Conservation (phyloP, 176 grass and related monocot species). For the Raddia distichophylla region DNA sequence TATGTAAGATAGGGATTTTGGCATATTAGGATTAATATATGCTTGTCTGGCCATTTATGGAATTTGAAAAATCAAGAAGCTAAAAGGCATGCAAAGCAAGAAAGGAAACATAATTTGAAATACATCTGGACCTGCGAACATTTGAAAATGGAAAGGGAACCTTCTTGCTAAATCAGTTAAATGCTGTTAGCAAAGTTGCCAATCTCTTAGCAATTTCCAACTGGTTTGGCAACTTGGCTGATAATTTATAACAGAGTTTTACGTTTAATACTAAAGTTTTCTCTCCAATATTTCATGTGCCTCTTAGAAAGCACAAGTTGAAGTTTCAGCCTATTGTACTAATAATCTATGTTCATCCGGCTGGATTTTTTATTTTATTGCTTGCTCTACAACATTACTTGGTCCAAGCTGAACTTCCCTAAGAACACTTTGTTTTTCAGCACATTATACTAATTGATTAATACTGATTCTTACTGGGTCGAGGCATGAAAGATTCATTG, state of each 20-base stretch:
- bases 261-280: background rate
- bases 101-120: background rate
- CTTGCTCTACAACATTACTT: conserved; percentile 11
- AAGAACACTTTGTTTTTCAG: background rate
- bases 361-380: background rate
- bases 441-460: background rate
- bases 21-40: conserved; percentile 1
- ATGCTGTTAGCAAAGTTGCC: background rate
- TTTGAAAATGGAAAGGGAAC: background rate
- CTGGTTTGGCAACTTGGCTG: background rate
- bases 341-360: background rate
- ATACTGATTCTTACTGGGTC: background rate
- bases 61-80: conserved; percentile 1
- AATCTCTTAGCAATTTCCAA: background rate
- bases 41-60: conserved; percentile 2
- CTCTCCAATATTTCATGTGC: background rate
- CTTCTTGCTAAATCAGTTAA: background rate
- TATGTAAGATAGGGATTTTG: conserved; percentile 27
- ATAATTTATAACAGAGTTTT: background rate
- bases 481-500: background rate
- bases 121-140: background rate
- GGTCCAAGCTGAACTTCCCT: background rate
- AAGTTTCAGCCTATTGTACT: background rate
- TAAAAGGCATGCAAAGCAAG: background rate
- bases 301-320: background rate